These are phyloP conservation scores for Colletotrichum sojae DNA, from an alignment of 2,329 filamentous ascomycete genomes.

Conservation along the genomic window DNA sequence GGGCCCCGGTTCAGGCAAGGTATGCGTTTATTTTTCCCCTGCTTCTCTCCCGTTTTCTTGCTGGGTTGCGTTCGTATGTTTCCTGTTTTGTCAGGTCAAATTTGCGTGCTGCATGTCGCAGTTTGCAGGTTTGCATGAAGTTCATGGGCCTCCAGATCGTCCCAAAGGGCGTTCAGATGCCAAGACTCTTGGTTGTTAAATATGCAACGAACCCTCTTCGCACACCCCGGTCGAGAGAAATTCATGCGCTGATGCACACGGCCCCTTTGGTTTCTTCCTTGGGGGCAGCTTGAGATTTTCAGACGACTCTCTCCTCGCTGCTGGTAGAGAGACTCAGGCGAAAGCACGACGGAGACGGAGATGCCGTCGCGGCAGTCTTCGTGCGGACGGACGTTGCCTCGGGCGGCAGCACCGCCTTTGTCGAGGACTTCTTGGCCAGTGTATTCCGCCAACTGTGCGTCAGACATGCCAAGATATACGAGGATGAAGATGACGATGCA, in stretches of 20 bases:
- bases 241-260: conserved; percentile 15
- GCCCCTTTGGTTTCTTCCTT: neutral
- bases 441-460: conserved; percentile 18
- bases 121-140: conserved; percentile 18
- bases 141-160: conserved; percentile 24
- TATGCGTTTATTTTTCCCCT: conserved; percentile 5
- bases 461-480: neutral
- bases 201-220: neutral
- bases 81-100: neutral
- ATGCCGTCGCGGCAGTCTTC: conserved; percentile 4
- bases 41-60: neutral
- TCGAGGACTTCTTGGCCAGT: neutral
- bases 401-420: neutral
- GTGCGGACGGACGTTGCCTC: neutral
- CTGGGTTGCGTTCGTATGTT: neutral
- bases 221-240: neutral
- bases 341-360: neutral
- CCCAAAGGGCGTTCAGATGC: conserved; percentile 22
- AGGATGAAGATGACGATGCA: neutral
- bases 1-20: conserved; percentile 30
- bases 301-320: neutral
- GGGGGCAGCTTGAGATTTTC: neutral
- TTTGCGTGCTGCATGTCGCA: neutral
- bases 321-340: neutral
- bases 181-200: conserved; percentile 4